A percentile compares a stretch with the other conserved stretches of the same genome.
Conservation (phyloP, 2,329 filamentous ascomycete genomes). For the Raffaelea arxii region DNA sequence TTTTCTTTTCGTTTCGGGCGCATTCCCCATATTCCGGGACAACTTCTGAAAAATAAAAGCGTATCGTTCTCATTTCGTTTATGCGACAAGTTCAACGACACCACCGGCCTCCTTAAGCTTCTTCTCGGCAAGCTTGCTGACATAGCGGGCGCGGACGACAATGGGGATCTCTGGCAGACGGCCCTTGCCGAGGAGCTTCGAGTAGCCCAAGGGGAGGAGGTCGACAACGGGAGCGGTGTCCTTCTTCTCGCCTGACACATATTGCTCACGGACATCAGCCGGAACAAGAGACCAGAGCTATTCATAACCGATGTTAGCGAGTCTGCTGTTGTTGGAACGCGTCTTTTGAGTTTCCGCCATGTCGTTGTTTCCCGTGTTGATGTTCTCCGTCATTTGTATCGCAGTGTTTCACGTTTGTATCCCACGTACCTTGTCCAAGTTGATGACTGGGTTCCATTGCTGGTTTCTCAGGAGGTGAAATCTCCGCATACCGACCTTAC, state of each 20-base stretch:
- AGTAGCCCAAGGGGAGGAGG: conserved; percentile 93
- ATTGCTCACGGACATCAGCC: conserved; percentile 83
- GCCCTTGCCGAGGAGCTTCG: conserved; percentile 98
- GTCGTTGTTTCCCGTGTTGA: not conserved
- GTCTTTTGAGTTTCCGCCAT: too few species aligned
- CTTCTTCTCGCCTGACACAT: conserved; percentile 67
- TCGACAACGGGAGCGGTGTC: conserved; percentile 97
- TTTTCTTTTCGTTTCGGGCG: too few species aligned
- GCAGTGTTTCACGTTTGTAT: too few species aligned
- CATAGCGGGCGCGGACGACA: conserved; percentile 90
- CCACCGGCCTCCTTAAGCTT: conserved; percentile 99
- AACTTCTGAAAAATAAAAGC: not conserved
- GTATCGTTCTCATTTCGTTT: too few species aligned
- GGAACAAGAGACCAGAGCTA: conserved; percentile 96
- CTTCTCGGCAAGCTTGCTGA: conserved; percentile 92
- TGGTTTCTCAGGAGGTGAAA: conserved; percentile 96
- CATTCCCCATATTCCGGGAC: too few species aligned
- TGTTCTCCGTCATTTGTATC: not conserved
- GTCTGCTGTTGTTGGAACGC: not conserved
- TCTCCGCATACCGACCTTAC: conserved; percentile 90
- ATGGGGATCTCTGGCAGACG: conserved; percentile 86
- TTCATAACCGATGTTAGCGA: not conserved
- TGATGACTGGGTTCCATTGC: conserved; percentile 98
- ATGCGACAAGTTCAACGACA: conserved; percentile 91
- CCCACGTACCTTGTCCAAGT: conserved; percentile 88